Conservation (phyloP, 2,329 filamentous ascomycete species). For the Exutisphaerella laricina region DNA sequence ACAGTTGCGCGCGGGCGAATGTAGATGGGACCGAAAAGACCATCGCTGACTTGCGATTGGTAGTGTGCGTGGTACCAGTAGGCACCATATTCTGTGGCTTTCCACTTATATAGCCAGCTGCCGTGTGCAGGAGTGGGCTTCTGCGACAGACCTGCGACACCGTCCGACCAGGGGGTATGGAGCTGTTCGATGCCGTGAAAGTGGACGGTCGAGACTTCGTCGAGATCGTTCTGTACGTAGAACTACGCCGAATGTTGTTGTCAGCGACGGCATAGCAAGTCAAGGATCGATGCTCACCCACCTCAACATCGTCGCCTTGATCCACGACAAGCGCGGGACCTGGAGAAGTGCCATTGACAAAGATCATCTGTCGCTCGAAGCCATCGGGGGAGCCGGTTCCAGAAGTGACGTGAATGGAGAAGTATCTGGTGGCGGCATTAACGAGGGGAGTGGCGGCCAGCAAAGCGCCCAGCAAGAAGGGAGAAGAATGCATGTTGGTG, state of each 20-base stretch:
- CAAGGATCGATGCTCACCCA: too few species aligned
- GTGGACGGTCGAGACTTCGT: conserved; percentile 15
- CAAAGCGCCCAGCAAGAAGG: neutral
- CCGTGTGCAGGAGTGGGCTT: conserved; percentile 16
- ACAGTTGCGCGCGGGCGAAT: conserved; percentile 8
- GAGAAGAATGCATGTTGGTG: neutral
- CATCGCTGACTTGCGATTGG: conserved; percentile 13
- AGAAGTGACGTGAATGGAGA: conserved; percentile 1
- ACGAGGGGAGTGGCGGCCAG: neutral
- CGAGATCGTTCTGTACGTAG: conserved; percentile 7
- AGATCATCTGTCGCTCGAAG: conserved; percentile 11
- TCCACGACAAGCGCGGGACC: conserved; percentile 15
- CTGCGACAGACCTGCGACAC: conserved; percentile 20
- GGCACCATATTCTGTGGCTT: conserved; percentile 11
- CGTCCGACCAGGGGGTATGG: conserved; percentile 21
- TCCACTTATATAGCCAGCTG: conserved; percentile 14
- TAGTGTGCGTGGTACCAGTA: conserved; percentile 19
- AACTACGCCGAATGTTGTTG: conserved; percentile 9
- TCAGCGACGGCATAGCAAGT: too few species aligned
- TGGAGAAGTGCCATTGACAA: conserved; percentile 16
- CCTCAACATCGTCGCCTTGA: conserved; percentile 15
- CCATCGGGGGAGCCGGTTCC: conserved; percentile 16
- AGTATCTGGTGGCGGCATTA: neutral
- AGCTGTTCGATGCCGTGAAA: conserved; percentile 20
- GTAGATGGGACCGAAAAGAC: conserved; percentile 16